Evolutionary conservation across 2,329 filamentous ascomycete genomes (phyloP), one percentile per base, ranked within the genome.

Genomic region (Fusarium sp.): DNA sequence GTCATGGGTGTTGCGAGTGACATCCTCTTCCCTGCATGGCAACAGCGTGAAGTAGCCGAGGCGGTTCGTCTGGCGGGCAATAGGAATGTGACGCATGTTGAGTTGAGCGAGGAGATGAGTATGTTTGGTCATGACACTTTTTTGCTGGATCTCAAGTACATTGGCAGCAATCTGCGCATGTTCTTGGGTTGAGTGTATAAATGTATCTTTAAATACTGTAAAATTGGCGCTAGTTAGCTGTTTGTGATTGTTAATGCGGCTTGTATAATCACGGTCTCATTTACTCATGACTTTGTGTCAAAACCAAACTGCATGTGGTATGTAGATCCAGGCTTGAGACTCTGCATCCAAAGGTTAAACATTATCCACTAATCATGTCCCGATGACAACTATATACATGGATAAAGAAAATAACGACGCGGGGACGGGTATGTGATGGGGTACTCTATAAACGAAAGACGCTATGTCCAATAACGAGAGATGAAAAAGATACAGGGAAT

Each of bases 91-190:
- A 89, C 88, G 39, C 93, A 99, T 75, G 85, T 95, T 13, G 95
- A 99, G 79, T 79, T 99, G 45, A 95, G 93, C 31, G 92, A 98
- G 78, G 93, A 98, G 77, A 86, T 95, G 76, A 97, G 93, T 70
- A 78, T 96, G 69, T 99, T 99, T 73, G 95, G 95, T 0, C 95
- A 99, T 71, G 95, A 99, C 73, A 98, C 94, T 0, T 99, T 99
- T 74, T 76, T 99, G 71, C 79, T 99, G 38, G 95, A 99, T 76
- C 77, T 98, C 53, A 88, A 97, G 78, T 90, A 97, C 68, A 92
- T 99, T 45, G 95, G 95, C 4, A 93, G 92, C 0, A 91, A 88
- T 45, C 79, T 99, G 42, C 88, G 87, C 69, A 84, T 84, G 67
- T 99, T 99, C 75, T 75, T 99, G 67, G 84, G 83, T 1, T 94